These are phyloP conservation scores for Didymella pomorum DNA, from an alignment of 2,329 filamentous ascomycete genomes.

Conservation along the genomic window DNA sequence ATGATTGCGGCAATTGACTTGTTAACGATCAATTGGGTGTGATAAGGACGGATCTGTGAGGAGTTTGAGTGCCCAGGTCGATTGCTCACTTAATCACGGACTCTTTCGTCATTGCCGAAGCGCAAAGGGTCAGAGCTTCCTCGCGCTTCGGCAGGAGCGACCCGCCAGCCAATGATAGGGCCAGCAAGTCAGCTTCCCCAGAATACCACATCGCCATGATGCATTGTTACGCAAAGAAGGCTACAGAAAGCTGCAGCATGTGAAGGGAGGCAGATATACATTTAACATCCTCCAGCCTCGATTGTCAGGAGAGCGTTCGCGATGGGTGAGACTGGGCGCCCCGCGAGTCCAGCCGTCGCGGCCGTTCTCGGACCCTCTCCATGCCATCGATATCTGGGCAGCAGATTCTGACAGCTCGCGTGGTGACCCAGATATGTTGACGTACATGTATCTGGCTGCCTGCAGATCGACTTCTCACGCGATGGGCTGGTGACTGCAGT, in stretches of 20 bases:
- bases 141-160: conserved; percentile 13
- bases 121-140: conserved; percentile 15
- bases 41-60: not conserved
- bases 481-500: conserved; percentile 28
- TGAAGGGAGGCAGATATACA: not conserved
- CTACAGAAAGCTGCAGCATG: not conserved
- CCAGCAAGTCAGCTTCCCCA: conserved; percentile 8
- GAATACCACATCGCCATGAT: conserved; percentile 10
- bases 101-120: conserved; percentile 40
- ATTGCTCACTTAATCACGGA: conserved; percentile 18
- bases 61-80: conserved; percentile 1
- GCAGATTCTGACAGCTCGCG: conserved; percentile 30
- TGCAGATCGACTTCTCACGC: conserved; percentile 26
- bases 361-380: conserved; percentile 21
- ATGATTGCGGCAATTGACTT: conserved; percentile 59
- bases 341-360: conserved; percentile 24
- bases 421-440: conserved; percentile 15
- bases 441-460: conserved; percentile 12
- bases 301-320: conserved; percentile 3
- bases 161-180: conserved; percentile 28
- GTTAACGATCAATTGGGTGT: conserved; percentile 32
- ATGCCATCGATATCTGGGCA: conserved; percentile 15
- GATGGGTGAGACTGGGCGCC: conserved; percentile 8
- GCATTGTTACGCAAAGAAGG: conserved; percentile 4
- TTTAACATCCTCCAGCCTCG: not conserved